These are phyloP conservation scores for Zygosaccharomyces pseudobailii DNA, from an alignment of 1,139 yeast species.

Conservation along the genomic window DNA sequence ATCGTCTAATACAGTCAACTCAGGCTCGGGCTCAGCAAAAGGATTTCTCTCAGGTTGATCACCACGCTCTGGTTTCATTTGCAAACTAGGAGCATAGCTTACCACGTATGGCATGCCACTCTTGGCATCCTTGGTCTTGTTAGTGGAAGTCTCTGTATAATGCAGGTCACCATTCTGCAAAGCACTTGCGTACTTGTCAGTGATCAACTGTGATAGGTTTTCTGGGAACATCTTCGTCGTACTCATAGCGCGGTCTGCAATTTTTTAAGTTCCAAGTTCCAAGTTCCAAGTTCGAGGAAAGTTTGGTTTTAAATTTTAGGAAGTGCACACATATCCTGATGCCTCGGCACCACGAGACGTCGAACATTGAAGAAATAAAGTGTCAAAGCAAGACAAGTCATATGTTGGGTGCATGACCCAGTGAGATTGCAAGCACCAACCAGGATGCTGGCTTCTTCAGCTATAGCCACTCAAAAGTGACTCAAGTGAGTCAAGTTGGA, in stretches of 20 bases:
- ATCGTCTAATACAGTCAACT: constrained; percentile 55
- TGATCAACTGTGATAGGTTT: constrained; percentile 31
- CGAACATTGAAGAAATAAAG: background rate
- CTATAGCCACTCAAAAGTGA: background rate
- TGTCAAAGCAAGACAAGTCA: background rate
- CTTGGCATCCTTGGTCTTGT: constrained; percentile 26
- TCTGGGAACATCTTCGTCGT: constrained; percentile 32
- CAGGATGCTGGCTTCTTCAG: background rate
- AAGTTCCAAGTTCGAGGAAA: background rate
- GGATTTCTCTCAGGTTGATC: constrained; percentile 48
- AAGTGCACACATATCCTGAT: background rate
- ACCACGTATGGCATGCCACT: constrained; percentile 38
- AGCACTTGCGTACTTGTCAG: constrained; percentile 36
- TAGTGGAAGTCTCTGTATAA: constrained; percentile 34
- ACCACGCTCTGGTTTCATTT: constrained; percentile 52
- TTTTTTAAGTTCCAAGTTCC: background rate
- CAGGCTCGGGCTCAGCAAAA: constrained; percentile 75
- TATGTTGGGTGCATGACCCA: background rate
- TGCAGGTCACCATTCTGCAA: constrained; percentile 33
- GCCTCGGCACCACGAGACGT: constrained; percentile 4
- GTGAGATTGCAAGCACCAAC: background rate
- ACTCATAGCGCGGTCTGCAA: background rate
- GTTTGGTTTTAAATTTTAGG: background rate
- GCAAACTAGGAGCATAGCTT: constrained; percentile 47
- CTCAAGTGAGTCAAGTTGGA: background rate